These are phyloP conservation scores for Hypericum perforatum DNA, from an alignment of 345 rosid genomes.

Conservation along the genomic window DNA sequence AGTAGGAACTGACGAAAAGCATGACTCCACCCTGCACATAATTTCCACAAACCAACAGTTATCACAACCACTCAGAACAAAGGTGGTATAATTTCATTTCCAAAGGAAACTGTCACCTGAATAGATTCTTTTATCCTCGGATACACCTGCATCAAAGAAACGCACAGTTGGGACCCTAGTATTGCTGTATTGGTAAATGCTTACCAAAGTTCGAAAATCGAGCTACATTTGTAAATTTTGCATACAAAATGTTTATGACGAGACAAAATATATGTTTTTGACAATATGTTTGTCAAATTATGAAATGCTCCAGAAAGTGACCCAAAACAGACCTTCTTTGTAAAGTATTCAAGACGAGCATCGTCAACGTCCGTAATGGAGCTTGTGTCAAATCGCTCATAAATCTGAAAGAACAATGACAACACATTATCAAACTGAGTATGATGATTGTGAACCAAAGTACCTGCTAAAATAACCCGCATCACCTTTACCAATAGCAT, in stretches of 20 bases:
- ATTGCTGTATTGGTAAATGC: slow-evolving; percentile 4
- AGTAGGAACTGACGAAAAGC: slow-evolving; percentile 79
- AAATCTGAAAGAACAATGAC: slow-evolving; percentile 42
- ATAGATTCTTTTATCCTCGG: slow-evolving; percentile 83
- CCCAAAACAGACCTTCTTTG: slow-evolving; percentile 69
- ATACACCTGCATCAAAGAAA: slow-evolving; percentile 59
- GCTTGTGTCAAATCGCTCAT: slow-evolving; percentile 61
- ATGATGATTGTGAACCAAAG: slow-evolving; percentile 5
- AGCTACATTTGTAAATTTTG: no score
- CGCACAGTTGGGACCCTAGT: slow-evolving; percentile 5
- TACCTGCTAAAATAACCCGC: no score
- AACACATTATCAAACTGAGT: slow-evolving; percentile 1
- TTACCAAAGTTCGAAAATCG: no score
- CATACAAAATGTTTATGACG: no score
- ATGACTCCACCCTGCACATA: slow-evolving; percentile 62
- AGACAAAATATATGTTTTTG: no score
- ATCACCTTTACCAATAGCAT: no score
- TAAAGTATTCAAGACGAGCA: slow-evolving; percentile 78
- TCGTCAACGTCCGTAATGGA: slow-evolving; percentile 45
- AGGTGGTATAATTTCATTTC: slow-evolving; percentile 1
- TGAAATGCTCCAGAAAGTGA: slow-evolving; percentile 8
- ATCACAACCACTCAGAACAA: not conserved
- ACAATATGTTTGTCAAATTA: not conserved
- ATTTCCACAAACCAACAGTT: not conserved
- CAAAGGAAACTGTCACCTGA: slow-evolving; percentile 40